Base-by-base conservation (phyloP, 1,284 basidiomycete species). In the Rhodotorula sp. region DNA sequence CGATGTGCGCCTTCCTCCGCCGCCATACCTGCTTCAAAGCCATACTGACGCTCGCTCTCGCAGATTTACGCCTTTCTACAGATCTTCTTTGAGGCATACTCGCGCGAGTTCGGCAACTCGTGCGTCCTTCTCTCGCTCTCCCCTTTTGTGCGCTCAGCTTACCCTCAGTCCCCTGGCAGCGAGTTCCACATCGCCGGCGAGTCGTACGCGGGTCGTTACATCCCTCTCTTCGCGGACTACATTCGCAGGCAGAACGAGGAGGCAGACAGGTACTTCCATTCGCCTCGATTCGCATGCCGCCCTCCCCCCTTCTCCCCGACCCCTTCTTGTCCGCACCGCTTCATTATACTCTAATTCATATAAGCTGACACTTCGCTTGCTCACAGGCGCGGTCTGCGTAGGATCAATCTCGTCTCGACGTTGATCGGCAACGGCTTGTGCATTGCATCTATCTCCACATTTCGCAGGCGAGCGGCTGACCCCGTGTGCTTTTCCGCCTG, bases 1-100 rank as follows among this genome's bases (percentile, higher is more conserved):
- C 61, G 82, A 82, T 66, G 76, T 82, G 64, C 74, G 80, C 69
- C 10, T 46, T 29, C 32, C 17, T 36, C 36, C 17, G 2, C 15
- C 27, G 13, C 32, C 4, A 25, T 22, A 19, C 15, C 21, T 22
- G 32, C 6, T 39, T 12, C 3, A 2, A 22, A 1, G 21, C 22
- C n/a, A 21, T 39, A 3, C 9, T 32, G 19, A 25, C 19, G 2
- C 29, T 5, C 5, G 29, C 9, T 15, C 29, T 13, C 34, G 15
- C 69, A 78, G 77, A 67, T 78, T 13, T 75, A 76, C 57, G 78
- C 78, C 3, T 82, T 83, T 74, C 76, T 83, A 2, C 78, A 80
- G 56, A 81, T 83, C 77, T 82, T 81, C 70, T 82, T 82, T 73
- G 72, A 76, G 29, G 78, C 79, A 17, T 82, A 82, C 69, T 64